Percentiles rank a stretch among this genome's conserved stretches.
Evolutionary conservation across 495 filamentous ascomycete species (phyloP).

Genomic region (Pyrenopolyporus hunteri): DNA sequence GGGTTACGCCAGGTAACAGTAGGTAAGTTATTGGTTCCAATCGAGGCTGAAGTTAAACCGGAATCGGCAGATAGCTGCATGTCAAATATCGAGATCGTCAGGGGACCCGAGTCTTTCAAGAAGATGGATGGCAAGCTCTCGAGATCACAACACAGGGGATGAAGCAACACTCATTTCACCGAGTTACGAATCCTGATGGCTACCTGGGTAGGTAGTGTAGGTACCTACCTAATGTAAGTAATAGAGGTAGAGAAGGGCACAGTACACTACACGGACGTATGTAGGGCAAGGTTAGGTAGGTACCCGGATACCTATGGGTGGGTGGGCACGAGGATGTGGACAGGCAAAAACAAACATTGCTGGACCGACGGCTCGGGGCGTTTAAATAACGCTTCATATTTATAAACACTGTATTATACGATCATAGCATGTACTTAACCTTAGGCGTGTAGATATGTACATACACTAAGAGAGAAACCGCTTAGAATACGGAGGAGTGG

Average conservation of each 20-base stretch:
- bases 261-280: too few species aligned
- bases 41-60: conserved; percentile 11
- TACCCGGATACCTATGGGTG: too few species aligned
- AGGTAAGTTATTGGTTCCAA: conserved; percentile 2
- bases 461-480: not conserved
- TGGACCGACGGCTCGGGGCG: not conserved
- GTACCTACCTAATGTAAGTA: too few species aligned
- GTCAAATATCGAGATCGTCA: conserved; percentile 39
- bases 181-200: conserved; percentile 19
- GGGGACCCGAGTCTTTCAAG: conserved; percentile 30
- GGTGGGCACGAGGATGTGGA: too few species aligned
- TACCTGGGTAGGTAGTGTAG: too few species aligned
- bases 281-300: too few species aligned
- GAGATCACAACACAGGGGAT: conserved; percentile 19
- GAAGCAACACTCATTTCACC: conserved; percentile 22
- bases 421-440: conserved; percentile 9
- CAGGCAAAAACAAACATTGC: not conserved
- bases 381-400: not conserved
- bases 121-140: conserved; percentile 1
- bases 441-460: too few species aligned
- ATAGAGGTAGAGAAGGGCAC: too few species aligned
- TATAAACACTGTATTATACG: not conserved
- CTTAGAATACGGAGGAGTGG: conserved; percentile 16
- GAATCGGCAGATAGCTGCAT: conserved; percentile 27
- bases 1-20: not conserved